phyloP scores from a whole-genome alignment of 805 yeast genomes.

The Pichia membranifaciens region DNA sequence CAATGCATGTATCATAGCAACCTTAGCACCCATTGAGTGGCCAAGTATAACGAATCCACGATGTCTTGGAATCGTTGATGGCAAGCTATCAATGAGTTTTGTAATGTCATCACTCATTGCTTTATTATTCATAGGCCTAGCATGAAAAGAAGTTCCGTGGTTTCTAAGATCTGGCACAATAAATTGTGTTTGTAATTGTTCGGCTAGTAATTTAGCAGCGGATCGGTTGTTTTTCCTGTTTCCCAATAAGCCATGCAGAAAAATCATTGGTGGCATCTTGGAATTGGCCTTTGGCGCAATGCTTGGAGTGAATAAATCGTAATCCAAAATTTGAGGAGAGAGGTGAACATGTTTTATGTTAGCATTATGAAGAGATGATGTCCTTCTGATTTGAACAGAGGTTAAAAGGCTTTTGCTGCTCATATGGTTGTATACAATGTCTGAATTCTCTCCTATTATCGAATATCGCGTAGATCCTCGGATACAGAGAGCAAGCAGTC shows the following conservation, averaged over 20 bases:
- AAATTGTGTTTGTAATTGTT: conserved; percentile 45
- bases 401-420: background rate
- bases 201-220: conserved; percentile 53
- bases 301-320: conserved; percentile 12
- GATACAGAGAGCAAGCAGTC: too few species aligned
- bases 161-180: conserved; percentile 75
- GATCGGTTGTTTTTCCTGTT: conserved; percentile 70
- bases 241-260: conserved; percentile 88
- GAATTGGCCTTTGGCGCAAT: background rate
- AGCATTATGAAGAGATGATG: background rate
- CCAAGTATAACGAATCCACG: conserved; percentile 53
- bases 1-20: conserved; percentile 79
- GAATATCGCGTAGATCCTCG: too few species aligned
- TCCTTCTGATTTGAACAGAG: background rate
- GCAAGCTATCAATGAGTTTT: conserved; percentile 34
- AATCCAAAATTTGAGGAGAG: conserved; percentile 3
- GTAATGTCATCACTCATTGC: conserved; percentile 80
- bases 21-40: conserved; percentile 91
- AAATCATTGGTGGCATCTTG: conserved; percentile 54
- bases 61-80: conserved; percentile 9
- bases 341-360: background rate
- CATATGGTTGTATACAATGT: background rate
- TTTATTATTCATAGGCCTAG: conserved; percentile 61
- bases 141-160: conserved; percentile 85
- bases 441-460: too few species aligned